Conservation (phyloP, 106 monocot genomes). For the Platanthera zijinensis region DNA sequence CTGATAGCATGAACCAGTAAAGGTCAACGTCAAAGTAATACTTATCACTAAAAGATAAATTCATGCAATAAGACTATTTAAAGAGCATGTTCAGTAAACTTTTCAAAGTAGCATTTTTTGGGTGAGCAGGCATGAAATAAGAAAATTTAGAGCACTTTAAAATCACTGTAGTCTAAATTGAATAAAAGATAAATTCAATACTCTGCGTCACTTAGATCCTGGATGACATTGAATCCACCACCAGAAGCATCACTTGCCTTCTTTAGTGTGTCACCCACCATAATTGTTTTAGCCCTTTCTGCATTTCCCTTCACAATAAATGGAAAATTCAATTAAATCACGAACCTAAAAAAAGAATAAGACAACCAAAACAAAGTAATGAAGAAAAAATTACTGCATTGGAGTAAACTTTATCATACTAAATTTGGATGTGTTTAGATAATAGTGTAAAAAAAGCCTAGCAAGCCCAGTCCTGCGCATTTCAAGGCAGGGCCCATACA, state of each 20-base stretch:
- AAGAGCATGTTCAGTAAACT: not conserved
- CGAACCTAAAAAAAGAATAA: not conserved
- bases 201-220: conserved; percentile 52
- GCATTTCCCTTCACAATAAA: conserved; percentile 72
- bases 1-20: not conserved
- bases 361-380: not conserved
- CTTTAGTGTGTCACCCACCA: conserved; percentile 86
- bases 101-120: not conserved
- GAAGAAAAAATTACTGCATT: not conserved
- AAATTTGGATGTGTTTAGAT: not conserved
- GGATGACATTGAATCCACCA: conserved; percentile 44
- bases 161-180: not conserved
- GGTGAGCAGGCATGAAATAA: not conserved
- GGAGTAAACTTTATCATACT: not conserved
- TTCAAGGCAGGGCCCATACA: no score
- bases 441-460: no score
- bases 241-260: conserved; percentile 41
- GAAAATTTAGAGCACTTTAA: conserved; percentile 1
- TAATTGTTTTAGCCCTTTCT: conserved; percentile 75
- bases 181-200: conserved; percentile 22
- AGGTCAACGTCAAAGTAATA: not conserved
- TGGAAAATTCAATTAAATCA: not conserved
- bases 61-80: not conserved
- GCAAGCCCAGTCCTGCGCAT: no score
- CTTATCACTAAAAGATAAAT: not conserved